Evolutionary conservation across 441 rosid species (phyloP), one percentile per base, ranked within the genome.

Genomic region (Dalechampia spathulata): DNA sequence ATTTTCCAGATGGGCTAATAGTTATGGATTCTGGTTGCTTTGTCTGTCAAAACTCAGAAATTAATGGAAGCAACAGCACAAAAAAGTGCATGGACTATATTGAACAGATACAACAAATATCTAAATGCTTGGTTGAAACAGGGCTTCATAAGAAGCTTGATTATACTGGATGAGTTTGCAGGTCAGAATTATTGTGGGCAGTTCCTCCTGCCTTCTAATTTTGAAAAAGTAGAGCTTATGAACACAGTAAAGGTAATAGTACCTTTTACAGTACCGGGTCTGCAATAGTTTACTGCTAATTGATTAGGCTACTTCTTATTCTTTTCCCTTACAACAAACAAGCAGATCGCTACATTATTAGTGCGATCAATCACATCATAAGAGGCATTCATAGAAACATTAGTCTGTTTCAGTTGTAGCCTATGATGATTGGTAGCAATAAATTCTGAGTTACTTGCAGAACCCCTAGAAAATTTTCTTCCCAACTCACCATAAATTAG

Each of bases 1-100:
- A 88, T 10, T 72, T 76, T 46, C 96, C 96, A 0, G 77, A 78
- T 17, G 96, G 66, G 65, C 90, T 69, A 27, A 72, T 63, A 58
- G 82, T 81, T 63, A 94, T 72, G 49, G 73, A 43, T 66, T 78
- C 78, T 5, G 96, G 89, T 44, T 72, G 72, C 68, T 69, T 67
- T 20, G 77, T 87, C 99, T 94, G 86, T 63, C 69, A 60, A 58
- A 70, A n/a, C 7, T 6, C 45, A 16, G 17, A 66, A 53, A 52
- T 49, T 46, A 53, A 54, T 14, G 26, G 49, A 52, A 11, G 36
- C 38, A 52, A 26, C 8, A 60, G 25, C 23, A 66, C 12, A 49
- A 12, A 68, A 57, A 37, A 8, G 22, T 23, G 17, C 3, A 50
- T 27, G 25, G 25, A 36, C 4, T 9, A 1, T 21, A 36, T 23